A percentile compares a stretch with the other conserved stretches of the same genome.
Evolutionary conservation across 108 stramenopile species (phyloP).

Genomic region (Phaeodactylum tricornutum): DNA sequence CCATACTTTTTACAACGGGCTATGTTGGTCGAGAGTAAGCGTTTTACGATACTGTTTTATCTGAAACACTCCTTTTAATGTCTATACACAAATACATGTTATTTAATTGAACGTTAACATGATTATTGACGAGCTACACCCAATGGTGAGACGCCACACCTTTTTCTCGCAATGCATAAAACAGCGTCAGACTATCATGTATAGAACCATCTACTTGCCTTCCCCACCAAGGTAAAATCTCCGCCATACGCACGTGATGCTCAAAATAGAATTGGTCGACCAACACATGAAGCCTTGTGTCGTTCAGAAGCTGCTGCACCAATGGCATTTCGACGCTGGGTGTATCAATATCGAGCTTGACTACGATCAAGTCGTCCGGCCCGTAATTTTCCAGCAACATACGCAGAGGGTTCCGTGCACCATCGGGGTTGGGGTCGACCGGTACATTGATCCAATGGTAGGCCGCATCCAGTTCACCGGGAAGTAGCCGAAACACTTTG

Average conservation of each 20-base stretch:
- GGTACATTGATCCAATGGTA: conserved; percentile 60
- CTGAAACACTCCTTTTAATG: too few relatives aligned
- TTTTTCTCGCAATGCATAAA: conserved; percentile 24
- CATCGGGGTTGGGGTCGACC: conserved; percentile 11
- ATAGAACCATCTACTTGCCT: conserved; percentile 26
- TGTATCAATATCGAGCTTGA: conserved; percentile 58
- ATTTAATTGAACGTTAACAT: too few relatives aligned
- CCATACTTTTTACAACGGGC: too few relatives aligned
- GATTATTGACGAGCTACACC: too few relatives aligned
- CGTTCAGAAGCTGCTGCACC: conserved; percentile 23
- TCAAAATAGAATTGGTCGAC: conserved; percentile 78
- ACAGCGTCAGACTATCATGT: conserved; percentile 32
- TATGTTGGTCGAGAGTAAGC: too few relatives aligned
- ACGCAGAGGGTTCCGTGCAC: conserved; percentile 36
- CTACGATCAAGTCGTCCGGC: conserved; percentile 48
- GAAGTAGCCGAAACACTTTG: conserved; percentile 2
- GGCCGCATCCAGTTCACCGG: conserved; percentile 7
- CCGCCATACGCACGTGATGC: conserved; percentile 41
- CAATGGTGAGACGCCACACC: conserved; percentile 54
- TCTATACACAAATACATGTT: too few relatives aligned
- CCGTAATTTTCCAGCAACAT: conserved; percentile 20
- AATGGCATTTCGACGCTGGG: conserved; percentile 28
- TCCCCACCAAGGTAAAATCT: conserved; percentile 26
- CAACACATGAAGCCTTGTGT: conserved; percentile 12
- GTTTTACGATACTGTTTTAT: too few relatives aligned